These are phyloP conservation scores for Euphorbia peplus DNA, from an alignment of 345 rosid genomes.

Conservation along the genomic window DNA sequence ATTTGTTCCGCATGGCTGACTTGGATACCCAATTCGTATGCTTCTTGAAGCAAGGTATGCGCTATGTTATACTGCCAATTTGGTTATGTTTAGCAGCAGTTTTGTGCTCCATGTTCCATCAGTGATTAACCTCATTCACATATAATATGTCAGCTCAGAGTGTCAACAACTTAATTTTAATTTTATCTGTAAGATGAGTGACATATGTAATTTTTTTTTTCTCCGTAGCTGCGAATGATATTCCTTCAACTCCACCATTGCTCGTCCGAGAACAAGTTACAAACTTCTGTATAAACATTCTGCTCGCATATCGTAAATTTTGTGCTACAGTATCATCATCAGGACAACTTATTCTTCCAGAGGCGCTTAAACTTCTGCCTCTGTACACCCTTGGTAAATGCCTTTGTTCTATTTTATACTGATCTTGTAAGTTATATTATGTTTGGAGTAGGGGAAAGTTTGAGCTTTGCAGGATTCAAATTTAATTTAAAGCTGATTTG, in stretches of 20 bases:
- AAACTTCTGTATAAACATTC: conserved; percentile 63
- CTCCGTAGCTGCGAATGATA: conserved; percentile 65
- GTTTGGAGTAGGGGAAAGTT: no score
- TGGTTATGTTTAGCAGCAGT: background rate
- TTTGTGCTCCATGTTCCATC: background rate
- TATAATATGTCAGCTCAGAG: background rate
- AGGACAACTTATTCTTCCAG: conserved; percentile 97
- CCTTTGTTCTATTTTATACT: background rate
- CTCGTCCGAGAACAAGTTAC: conserved; percentile 70
- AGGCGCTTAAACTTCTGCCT: conserved; percentile 95
- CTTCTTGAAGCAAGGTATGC: conserved; percentile 89
- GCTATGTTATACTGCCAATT: background rate
- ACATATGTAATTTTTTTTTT: conserved; percentile 17
- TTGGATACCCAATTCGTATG: conserved; percentile 92
- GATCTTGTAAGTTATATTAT: background rate
- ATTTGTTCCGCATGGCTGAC: conserved; percentile 92
- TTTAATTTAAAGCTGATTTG: background rate
- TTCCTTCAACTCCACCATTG: conserved; percentile 60
- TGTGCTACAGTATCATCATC: conserved; percentile 93
- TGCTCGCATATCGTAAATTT: conserved; percentile 83
- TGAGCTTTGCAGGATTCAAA: conserved; percentile 2
- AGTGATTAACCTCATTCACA: background rate
- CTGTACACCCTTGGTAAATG: conserved; percentile 78
- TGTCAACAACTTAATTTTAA: background rate
- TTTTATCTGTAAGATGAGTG: conserved; percentile 1